Conservation (phyloP, 2,329 filamentous ascomycete genomes). For the Pseudopithomyces chartarum region DNA sequence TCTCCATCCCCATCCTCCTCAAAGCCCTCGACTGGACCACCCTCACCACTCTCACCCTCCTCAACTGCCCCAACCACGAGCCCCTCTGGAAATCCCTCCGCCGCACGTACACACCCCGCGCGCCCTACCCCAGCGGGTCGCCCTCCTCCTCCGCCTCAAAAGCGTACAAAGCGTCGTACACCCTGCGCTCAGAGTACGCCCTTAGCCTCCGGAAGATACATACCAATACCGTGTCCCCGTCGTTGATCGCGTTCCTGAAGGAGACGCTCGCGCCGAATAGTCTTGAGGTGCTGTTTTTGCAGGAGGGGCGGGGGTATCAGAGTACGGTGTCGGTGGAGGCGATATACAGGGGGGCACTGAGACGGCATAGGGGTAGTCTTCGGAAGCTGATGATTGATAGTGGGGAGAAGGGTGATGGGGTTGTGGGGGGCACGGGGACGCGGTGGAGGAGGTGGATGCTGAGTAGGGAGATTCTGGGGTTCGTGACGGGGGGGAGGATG, state of each 20-base stretch:
- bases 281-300: constrained; percentile 78
- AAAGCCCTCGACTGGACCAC: constrained; percentile 76
- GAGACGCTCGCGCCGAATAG: constrained; percentile 79
- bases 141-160: constrained; percentile 43
- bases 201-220: constrained; percentile 75
- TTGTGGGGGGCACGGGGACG: constrained; percentile 39
- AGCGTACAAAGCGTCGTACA: constrained; percentile 46
- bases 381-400: constrained; percentile 77
- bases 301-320: constrained; percentile 64
- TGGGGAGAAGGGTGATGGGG: constrained; percentile 58
- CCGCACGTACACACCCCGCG: constrained; percentile 53
- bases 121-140: constrained; percentile 34
- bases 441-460: constrained; percentile 74
- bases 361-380: constrained; percentile 72
- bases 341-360: constrained; percentile 72
- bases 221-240: constrained; percentile 71
- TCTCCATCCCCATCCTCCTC: constrained; percentile 74
- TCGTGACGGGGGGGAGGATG: constrained; percentile 79
- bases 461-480: constrained; percentile 70
- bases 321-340: constrained; percentile 68
- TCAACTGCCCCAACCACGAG: constrained; percentile 75
- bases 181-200: constrained; percentile 43
- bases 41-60: constrained; percentile 72
- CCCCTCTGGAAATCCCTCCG: constrained; percentile 75
- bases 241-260: constrained; percentile 75